These are phyloP conservation scores for Neoarthrinium moseri DNA, from an alignment of 2,329 filamentous ascomycete species.

Conservation along the genomic window DNA sequence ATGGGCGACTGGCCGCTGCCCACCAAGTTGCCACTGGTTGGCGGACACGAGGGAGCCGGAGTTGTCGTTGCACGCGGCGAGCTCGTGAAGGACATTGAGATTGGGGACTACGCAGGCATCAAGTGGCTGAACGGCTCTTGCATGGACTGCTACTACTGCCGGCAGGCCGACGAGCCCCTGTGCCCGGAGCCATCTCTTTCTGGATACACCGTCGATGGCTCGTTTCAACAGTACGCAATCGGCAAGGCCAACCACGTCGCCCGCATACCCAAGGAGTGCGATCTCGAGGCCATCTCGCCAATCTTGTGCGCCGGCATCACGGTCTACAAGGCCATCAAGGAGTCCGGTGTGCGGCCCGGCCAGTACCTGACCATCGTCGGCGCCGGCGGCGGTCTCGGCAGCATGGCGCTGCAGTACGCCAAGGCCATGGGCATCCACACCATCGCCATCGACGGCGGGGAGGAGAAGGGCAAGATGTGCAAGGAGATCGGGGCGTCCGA, in stretches of 20 bases:
- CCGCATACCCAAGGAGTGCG: conserved; percentile 73
- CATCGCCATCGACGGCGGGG: conserved; percentile 80
- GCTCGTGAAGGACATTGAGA: conserved; percentile 72
- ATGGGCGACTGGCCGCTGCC: conserved; percentile 86
- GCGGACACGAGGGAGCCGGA: conserved; percentile 78
- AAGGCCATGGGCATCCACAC: conserved; percentile 83
- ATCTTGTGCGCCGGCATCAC: conserved; percentile 84
- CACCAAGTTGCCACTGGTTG: conserved; percentile 82
- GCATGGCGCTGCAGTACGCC: conserved; percentile 79
- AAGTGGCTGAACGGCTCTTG: conserved; percentile 94
- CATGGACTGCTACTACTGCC: conserved; percentile 80
- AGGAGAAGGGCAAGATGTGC: conserved; percentile 75
- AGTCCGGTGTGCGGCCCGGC: conserved; percentile 71
- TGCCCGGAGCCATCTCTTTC: conserved; percentile 75
- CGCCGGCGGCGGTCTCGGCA: conserved; percentile 78
- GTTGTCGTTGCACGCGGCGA: conserved; percentile 77
- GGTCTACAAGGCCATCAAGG: conserved; percentile 89
- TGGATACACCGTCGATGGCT: conserved; percentile 89
- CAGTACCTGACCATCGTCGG: conserved; percentile 83
- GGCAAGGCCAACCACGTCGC: conserved; percentile 85
- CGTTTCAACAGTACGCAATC: conserved; percentile 90
- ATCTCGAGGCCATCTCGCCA: conserved; percentile 75
- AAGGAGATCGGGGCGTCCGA: conserved; percentile 66
- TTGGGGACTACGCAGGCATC: conserved; percentile 85
- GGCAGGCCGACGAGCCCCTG: conserved; percentile 76